Base-by-base conservation (phyloP, 257 asterid species). In the Prunella vulgaris region DNA sequence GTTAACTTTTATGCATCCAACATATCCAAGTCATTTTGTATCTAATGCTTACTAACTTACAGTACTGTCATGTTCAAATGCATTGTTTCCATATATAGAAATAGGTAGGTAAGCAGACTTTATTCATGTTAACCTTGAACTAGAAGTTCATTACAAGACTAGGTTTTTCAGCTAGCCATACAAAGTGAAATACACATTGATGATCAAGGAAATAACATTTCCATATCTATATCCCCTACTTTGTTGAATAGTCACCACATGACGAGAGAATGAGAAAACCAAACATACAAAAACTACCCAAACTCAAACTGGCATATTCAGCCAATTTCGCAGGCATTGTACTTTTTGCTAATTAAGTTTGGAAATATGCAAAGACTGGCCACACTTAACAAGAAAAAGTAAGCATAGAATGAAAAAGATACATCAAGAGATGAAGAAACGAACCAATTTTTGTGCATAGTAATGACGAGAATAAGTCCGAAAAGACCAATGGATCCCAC, bases 401-500 rank as follows among this genome's bases (percentile, higher is more conserved):
- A 64, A 28, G 60, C 28, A 48, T 37, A 28, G 42, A 30, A 59
- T 30, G 37, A 42, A 60, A 46, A 9, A 75, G 71, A 54, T 64
- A 35, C 28, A 70, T 30, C 53, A 72, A 66, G 64, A 69, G 84
- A 64, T 40, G 52, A 77, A 82, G 80, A 67, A 62, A 87, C 93
- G 8, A 68, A 94, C 99, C 97, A 80, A 72, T 77, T 72, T 68
- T 81, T 84, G 79, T 83, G 89, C 91, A 77, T 83, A 25, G 87
- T 87, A 74, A 94, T 79, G 82, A 94, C 89, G 75, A 94, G 91
- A 83, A 94, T 80, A 82, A 94, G 91, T 67, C 99, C 99, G 70
- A 94, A 64, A 74, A 94, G 92, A 77, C 97, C 99, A 77, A 94
- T 83, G 75, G 87, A 74, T 37, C 99, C 99, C 84, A 94, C 88